phyloP scores from a whole-genome alignment of 2,329 filamentous ascomycete genomes.

The Pezicula radicicola region DNA sequence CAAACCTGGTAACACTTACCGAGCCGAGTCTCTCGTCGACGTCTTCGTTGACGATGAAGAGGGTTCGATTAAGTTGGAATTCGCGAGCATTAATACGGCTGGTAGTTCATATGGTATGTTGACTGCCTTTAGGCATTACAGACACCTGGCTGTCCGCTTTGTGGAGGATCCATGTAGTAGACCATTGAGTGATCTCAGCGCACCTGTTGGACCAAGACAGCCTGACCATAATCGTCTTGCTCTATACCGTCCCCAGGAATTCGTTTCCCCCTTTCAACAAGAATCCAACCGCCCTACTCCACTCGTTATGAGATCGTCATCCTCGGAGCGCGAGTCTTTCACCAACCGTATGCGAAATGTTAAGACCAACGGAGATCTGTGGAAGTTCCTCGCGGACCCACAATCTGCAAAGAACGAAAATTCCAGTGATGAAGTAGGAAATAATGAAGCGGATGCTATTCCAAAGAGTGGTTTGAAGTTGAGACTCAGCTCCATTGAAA shows the following conservation, averaged over 20 bases:
- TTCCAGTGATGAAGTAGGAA: slow-evolving; percentile 9
- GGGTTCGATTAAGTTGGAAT: slow-evolving; percentile 19
- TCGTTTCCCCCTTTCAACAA: too few relatives aligned
- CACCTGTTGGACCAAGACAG: slow-evolving; percentile 10
- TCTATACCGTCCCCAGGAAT: too few relatives aligned
- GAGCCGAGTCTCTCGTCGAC: slow-evolving; percentile 12
- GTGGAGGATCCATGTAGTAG: slow-evolving; percentile 21
- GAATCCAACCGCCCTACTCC: too few relatives aligned
- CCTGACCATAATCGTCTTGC: slow-evolving; percentile 6
- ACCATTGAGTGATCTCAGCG: slow-evolving; percentile 7
- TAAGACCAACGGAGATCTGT: neutral
- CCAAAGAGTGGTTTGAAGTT: too few relatives aligned
- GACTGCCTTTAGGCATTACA: slow-evolving; percentile 6
- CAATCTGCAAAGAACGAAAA: slow-evolving; percentile 4
- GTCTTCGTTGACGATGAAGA: slow-evolving; percentile 14
- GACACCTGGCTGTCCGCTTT: slow-evolving; percentile 10
- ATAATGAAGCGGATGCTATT: too few relatives aligned
- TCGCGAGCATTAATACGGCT: slow-evolving; percentile 15
- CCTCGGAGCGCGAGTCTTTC: too few relatives aligned
- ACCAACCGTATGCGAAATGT: too few relatives aligned
- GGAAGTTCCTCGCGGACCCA: neutral
- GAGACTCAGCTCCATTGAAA: slow-evolving; percentile 1
- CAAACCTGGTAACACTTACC: slow-evolving; percentile 2
- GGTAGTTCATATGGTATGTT: slow-evolving; percentile 14
- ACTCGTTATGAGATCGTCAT: too few relatives aligned